Base-by-base conservation (phyloP, 306 rosid species). In the Gastrolobium bilobum region DNA sequence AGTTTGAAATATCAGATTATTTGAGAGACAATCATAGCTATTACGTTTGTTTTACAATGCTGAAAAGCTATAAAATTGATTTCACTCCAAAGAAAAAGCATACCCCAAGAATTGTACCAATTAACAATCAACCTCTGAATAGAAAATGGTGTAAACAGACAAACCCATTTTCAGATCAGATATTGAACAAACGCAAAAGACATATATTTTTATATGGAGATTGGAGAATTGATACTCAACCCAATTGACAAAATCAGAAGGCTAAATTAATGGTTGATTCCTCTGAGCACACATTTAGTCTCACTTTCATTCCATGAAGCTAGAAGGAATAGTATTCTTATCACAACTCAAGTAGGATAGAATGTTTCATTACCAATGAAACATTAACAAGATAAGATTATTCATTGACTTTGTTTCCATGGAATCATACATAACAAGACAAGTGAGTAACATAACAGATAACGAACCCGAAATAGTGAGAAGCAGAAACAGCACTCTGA, bases 391-490 rank as follows among this genome's bases (percentile, higher is more conserved):
- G 46, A 79, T 63, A 53, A 77, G 38, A 39, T 3, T 10, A 60
- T 33, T n/a, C n/a, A n/a, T n/a, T n/a, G n/a, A n/a, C n/a, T n/a
- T n/a, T n/a, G n/a, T n/a, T 6, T 14, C 33, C 15, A 76, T 6
- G n/a, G 70, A 54, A 44, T 54, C 14, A 61, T 58, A 75, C 37
- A 71, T 79, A 57, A 74, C 74, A 40, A 65, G 42, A 56, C 37
- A 54, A 58, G 48, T 40, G 26, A n/a, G 57, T 31, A 6, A 9
- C 6, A 73, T 31, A 6, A 9, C 6, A 73, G 68, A 34, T 4
- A 46, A 56, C 82, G 33, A 77, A 91, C 97, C 93, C 13, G 94
- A 86, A 68, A 88, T 15, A 62, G 78, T 63, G 68, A 91, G 85
- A 84, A 87, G 69, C 70, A 86, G 58, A 62, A 89, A 76, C 34